Evolutionary conservation across 306 rosid species (phyloP), one percentile per base, ranked within the genome.

Genomic region (Citrullus mucosospermus): DNA sequence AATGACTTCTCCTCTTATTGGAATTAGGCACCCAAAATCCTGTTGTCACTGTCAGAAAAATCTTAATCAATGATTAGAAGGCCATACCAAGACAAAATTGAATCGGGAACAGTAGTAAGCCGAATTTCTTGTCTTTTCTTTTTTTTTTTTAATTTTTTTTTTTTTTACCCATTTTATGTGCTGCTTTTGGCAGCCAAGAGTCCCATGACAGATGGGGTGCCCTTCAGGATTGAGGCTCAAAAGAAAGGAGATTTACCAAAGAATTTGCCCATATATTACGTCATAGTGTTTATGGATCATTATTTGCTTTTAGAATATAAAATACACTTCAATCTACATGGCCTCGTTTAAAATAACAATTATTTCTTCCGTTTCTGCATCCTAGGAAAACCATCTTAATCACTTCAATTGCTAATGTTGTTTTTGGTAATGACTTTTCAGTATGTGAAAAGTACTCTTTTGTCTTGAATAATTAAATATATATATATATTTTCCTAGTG

Each of bases 11-110:
- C 69, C 43, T 44, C 36, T 69, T 69, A 44, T 71, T 71, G 76
- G 75, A 69, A 69, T 69, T 69, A 41, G 75, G 76, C 58, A 71
- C 58, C 76, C 41, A 71, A 48, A 69, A 22, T 69, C 75, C 5
- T 69, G 46, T 69, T 11, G 75, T 44, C 75, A 69, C 53, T 20
- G 59, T 71, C 76, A 71, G 34, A 41, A 69, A 69, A 69, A 71
- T 71, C 43, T 13, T 25, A 22, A 71, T 71, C 54, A 71, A 71
- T 46, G 58, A 71, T 71, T 71, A 48, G 18, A 48, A 22, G 57
- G 59, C 41, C 58, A 70, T 70, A 20, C 76, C 76, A 25, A 44
- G 54, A 71, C 76, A 71, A 25, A 71, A 8, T 46, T 44, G 18
- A 68, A 43, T 25, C 44, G 74, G 54, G 32, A 34, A 68, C 18